Evolutionary conservation across 2,329 filamentous ascomycete genomes (phyloP), one percentile per base, ranked within the genome.

Genomic region (Annulohypoxylon truncatum): DNA sequence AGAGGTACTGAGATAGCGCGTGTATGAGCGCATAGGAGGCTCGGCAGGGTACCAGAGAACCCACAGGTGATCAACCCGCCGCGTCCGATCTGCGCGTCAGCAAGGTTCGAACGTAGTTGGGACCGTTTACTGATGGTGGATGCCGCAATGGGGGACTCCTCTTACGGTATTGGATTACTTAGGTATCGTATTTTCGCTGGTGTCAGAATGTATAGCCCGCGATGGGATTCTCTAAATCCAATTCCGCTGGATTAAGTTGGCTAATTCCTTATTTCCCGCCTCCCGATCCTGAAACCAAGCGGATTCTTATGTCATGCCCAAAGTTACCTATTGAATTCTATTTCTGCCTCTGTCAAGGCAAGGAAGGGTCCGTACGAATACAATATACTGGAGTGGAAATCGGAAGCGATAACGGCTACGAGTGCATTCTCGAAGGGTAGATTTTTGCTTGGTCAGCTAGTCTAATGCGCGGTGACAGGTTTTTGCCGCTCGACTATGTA

Each of bases 11-110:
- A 51, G n/a, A 33, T 50, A 62, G 63, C 51, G 26, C 35, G 50
- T 53, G 31, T 59, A 66, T 68, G 62, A 68, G 58, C 61, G 58
- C 66, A 68, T 68, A 68, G 42, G 35, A 58, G 51, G 57, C 57
- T 59, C 57, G 65, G 61, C 54, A 65, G 44, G 65, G 62, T n/a
- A n/a, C 62, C 28, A 65, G 51, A 64, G 40, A 51, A 33, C 55
- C 64, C 60, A 69, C 64, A 58, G 54, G 42, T 60, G 57, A 67
- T 67, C 67, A 59, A 47, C 67, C 64, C 67, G 64, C 61, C 46
- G 64, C 67, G 64, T 67, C 58, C 67, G 67, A 69, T 69, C 64
- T 67, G 67, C 59, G 64, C 61, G 58, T 65, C 54, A 65, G 67
- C 58, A 55, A 33, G 42, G 57, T 48, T 66, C 64, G 46, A 61